Percentiles rank a stretch among this genome's conserved stretches.
phyloP scores from a whole-genome alignment of 129 eudicot species.

The Flaveria linearis region DNA sequence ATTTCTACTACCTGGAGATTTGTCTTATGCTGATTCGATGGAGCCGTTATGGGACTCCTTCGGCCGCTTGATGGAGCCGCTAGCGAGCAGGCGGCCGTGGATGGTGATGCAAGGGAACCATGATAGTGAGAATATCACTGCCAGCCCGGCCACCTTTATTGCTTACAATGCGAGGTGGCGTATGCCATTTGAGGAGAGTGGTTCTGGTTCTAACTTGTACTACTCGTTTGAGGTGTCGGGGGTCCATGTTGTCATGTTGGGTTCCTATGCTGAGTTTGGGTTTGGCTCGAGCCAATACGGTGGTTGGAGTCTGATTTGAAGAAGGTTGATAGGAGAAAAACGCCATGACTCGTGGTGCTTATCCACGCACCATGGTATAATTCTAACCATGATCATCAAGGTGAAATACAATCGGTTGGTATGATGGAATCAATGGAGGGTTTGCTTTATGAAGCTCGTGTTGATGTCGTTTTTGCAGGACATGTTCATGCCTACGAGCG shows the following conservation, averaged over 20 bases:
- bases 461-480: conserved; percentile 65
- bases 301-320: conserved; percentile 62
- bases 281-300: conserved; percentile 51
- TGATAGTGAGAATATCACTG: conserved; percentile 54
- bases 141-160: conserved; percentile 30
- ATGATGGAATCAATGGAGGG: conserved; percentile 65
- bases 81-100: conserved; percentile 76
- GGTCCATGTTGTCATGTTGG: conserved; percentile 72
- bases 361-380: conserved; percentile 84
- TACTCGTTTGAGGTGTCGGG: conserved; percentile 76
- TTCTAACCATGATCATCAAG: conserved; percentile 66
- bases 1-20: conserved; percentile 71
- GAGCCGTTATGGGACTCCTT: conserved; percentile 71
- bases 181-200: conserved; percentile 75
- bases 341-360: conserved; percentile 65
- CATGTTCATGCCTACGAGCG: conserved; percentile 90
- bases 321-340: conserved; percentile 56
- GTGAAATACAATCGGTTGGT: conserved; percentile 43
- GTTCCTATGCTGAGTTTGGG: conserved; percentile 65
- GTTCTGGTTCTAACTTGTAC: conserved; percentile 57
- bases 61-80: conserved; percentile 64
- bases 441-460: conserved; percentile 56
- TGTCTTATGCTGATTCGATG: conserved; percentile 57
- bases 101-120: conserved; percentile 90
- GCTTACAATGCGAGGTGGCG: conserved; percentile 79